Evolutionary conservation across 2,329 filamentous ascomycete genomes (phyloP).

Genomic region (Hypoxylon sp.): DNA sequence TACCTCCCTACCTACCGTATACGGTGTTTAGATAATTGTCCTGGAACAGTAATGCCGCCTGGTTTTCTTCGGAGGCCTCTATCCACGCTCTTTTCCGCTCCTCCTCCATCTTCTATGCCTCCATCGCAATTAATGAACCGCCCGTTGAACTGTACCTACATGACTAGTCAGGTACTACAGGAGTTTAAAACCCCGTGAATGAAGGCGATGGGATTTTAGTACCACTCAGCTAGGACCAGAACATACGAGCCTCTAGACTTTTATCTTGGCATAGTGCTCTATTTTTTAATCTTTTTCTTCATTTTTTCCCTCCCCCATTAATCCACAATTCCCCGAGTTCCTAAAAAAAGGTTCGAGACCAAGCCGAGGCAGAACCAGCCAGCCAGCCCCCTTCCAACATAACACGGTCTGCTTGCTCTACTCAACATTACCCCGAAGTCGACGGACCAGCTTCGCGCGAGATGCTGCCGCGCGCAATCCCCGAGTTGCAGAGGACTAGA

Average conservation of each 20-base stretch:
- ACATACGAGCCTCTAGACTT: constrained; percentile 17
- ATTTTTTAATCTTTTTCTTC: constrained; percentile 12
- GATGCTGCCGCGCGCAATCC: constrained; percentile 48
- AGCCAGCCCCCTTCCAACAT: constrained; percentile 20
- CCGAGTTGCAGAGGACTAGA: constrained; percentile 42
- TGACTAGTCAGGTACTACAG: constrained; percentile 38
- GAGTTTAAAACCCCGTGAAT: constrained; percentile 11
- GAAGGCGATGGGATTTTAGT: constrained; percentile 16
- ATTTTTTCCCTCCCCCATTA: constrained; percentile 12
- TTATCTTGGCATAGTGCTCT: constrained; percentile 29
- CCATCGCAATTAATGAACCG: constrained; percentile 3
- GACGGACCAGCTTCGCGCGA: constrained; percentile 44
- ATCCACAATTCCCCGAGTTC: constrained; percentile 40
- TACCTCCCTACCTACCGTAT: neutral
- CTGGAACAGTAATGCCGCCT: constrained; percentile 13
- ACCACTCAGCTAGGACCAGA: constrained; percentile 16
- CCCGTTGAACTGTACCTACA: constrained; percentile 17
- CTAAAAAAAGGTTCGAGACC: constrained; percentile 30
- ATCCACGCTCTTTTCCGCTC: constrained; percentile 9
- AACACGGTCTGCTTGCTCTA: constrained; percentile 53
- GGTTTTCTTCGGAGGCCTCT: constrained; percentile 15
- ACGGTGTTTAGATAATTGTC: constrained; percentile 15
- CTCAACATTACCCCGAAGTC: constrained; percentile 64
- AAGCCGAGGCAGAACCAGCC: constrained; percentile 27
- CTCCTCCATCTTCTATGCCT: constrained; percentile 21